Evolutionary conservation across 192 early-diverging fungal genomes (phyloP).

Genomic region (Coemansia sp.): DNA sequence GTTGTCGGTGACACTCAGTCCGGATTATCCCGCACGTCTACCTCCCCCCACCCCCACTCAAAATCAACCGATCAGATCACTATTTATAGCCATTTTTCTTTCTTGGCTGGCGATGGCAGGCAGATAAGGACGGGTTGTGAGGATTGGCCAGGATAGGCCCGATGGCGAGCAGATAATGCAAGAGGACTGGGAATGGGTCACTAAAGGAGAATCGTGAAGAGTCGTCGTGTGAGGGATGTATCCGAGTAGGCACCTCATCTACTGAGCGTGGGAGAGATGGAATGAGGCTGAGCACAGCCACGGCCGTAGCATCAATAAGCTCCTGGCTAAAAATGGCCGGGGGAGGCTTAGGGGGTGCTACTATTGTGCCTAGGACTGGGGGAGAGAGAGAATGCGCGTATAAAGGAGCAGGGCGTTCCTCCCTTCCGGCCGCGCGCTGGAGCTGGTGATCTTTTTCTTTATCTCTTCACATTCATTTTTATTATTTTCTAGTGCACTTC

Average conservation of each 20-base stretch:
- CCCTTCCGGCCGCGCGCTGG: not conserved
- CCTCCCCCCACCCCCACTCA: conserved; percentile 11
- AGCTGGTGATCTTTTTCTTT: not conserved
- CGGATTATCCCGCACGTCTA: conserved; percentile 45
- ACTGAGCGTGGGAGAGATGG: not conserved
- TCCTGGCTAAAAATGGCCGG: not conserved
- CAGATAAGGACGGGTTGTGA: not conserved
- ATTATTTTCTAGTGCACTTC: not conserved
- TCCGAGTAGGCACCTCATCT: not conserved
- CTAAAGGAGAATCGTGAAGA: not conserved
- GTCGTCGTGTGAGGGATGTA: conserved; percentile 1
- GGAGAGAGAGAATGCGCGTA: not conserved
- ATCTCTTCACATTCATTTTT: not conserved
- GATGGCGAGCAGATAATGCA: not conserved
- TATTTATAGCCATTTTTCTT: not conserved
- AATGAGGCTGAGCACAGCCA: not conserved
- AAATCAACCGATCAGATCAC: not conserved
- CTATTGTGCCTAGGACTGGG: not conserved
- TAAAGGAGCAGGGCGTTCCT: not conserved
- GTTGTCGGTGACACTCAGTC: conserved; percentile 38
- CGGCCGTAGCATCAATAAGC: not conserved
- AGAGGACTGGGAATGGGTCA: not conserved
- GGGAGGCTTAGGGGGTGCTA: not conserved
- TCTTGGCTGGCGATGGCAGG: not conserved
- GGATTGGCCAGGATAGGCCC: not conserved